These are phyloP conservation scores for Funneliformis caledonium DNA, from an alignment of 371 early-diverging fungal genomes.

Conservation along the genomic window DNA sequence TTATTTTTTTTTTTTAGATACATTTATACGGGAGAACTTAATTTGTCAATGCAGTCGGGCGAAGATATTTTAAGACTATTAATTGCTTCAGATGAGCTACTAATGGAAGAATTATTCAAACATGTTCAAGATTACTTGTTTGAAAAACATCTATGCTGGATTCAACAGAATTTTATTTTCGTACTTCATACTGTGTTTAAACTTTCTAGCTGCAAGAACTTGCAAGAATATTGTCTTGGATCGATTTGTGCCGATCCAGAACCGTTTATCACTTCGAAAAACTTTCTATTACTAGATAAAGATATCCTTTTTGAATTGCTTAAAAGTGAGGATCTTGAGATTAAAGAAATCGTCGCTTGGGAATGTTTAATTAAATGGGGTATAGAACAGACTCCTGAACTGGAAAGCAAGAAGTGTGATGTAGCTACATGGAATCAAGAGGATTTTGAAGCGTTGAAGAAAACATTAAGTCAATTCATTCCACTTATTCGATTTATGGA, in stretches of 20 bases:
- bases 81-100: slow-evolving; percentile 14
- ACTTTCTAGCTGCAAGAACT: background rate
- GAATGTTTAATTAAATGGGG: slow-evolving; percentile 25
- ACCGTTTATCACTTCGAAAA: background rate
- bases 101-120: background rate
- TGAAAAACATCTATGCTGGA: background rate
- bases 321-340: background rate
- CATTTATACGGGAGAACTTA: slow-evolving; percentile 21
- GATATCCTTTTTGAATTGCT: background rate
- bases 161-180: slow-evolving; percentile 18
- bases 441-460: background rate
- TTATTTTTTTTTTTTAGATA: background rate
- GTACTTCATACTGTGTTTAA: background rate
- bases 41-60: background rate
- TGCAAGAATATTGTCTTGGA: background rate
- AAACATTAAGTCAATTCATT: background rate
- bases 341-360: slow-evolving; percentile 30
- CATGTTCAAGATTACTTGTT: slow-evolving; percentile 19
- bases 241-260: background rate
- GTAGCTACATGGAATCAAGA: background rate
- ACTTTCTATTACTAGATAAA: background rate
- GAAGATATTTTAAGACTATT: background rate
- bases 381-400: background rate
- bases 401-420: background rate
- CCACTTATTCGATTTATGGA: slow-evolving; percentile 9